Evolutionary conservation across 139 green algal species (phyloP), one percentile per base, ranked within the genome.

Genomic region (Auxenochlorella pyrenoidosa): DNA sequence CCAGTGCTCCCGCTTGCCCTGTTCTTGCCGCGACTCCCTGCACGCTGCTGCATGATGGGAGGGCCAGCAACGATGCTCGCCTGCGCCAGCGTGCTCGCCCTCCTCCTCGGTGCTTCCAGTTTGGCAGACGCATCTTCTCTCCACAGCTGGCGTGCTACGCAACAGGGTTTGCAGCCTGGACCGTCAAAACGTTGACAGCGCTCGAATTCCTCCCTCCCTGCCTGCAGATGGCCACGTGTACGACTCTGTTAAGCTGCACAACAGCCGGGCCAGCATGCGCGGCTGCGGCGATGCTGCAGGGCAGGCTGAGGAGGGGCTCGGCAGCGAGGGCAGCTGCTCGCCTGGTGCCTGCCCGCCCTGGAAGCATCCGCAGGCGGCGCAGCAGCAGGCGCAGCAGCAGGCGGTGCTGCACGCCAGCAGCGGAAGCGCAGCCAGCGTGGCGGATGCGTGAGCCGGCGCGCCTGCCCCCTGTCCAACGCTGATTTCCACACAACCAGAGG

Each of bases 221-320:
- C 47, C 5, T 71, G 40, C 86, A 89, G 79, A 89, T 77, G 86
- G 86, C 5, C 24, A 44, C 0, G 79, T 83, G 47, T 65, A 83
- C 5, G 86, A 89, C n/a, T 87, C 54, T 0, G 60, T 82, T 5
- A 73, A 66, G 68, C 79, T 89, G 36, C 70, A 87, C 51, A 89
- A 89, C 86, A 86, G 68, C 77, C 79, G 86, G 6, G 79, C 78
- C 41, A 66, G 21, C 18, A 18, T 44, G 3, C 79, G 86, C 19
- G 71, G 36, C 47, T 89, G 86, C 86, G 26, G 40, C 40, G 38
- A 68, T 40, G 82, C 4, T 3, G 80, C 26, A 0, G 40, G 30
- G 30, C 26, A 40, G 18, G 59, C 38, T 10, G 40, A 40, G 26
- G 59, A 32, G 22, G 76, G 32, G 41, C 36, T 26, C 0, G 26